These are phyloP conservation scores for Termitomyces sp. DNA, from an alignment of 768 basidiomycete species.

Conservation along the genomic window DNA sequence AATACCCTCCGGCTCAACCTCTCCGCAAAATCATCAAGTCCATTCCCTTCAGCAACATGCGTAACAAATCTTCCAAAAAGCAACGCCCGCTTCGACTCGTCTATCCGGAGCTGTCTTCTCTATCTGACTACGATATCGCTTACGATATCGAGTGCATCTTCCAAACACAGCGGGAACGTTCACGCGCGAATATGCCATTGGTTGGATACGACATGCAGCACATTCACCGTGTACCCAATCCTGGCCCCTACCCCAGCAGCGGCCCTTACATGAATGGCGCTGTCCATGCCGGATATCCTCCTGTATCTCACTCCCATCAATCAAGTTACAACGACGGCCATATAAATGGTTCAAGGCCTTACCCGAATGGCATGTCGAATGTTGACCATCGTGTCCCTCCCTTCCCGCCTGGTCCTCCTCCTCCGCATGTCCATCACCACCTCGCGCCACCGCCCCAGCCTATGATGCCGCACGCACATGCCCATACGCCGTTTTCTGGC, in stretches of 20 bases:
- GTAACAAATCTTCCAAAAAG: conserved; percentile 20
- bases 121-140: conserved; percentile 44
- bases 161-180: conserved; percentile 31
- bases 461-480: conserved; percentile 4
- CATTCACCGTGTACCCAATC: conserved; percentile 6
- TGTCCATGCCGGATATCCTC: background rate
- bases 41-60: conserved; percentile 41
- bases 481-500: conserved; percentile 9
- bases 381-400: conserved; percentile 10
- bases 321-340: conserved; percentile 4
- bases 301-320: background rate
- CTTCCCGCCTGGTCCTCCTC: conserved; percentile 3
- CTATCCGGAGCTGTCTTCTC: conserved; percentile 43
- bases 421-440: conserved; percentile 11
- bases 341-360: conserved; percentile 5
- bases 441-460: conserved; percentile 5
- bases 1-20: conserved; percentile 53
- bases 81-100: conserved; percentile 24
- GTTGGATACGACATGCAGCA: conserved; percentile 16
- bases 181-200: conserved; percentile 14
- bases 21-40: conserved; percentile 66
- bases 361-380: background rate
- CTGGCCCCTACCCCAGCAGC: conserved; percentile 2
- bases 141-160: conserved; percentile 53
- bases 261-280: conserved; percentile 1